Percentiles rank a stretch among this genome's conserved stretches.
These are phyloP conservation scores for Sabuloglossum arenarium DNA, from an alignment of 495 filamentous ascomycete species.

Conservation along the genomic window DNA sequence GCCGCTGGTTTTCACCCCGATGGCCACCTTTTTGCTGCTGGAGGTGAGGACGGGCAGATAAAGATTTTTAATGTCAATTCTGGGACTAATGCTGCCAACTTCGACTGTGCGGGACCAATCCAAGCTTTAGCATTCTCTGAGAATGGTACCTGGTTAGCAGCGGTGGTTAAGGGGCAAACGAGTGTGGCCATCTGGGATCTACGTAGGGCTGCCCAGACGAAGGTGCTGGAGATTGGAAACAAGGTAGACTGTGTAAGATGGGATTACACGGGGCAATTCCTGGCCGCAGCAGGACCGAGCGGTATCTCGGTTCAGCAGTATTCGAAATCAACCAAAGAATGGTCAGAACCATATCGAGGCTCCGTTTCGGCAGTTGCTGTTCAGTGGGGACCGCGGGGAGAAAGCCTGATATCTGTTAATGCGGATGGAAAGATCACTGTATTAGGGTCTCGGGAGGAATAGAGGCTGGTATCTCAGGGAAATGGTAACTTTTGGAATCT, in stretches of 20 bases:
- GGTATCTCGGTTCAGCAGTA: constrained; percentile 79
- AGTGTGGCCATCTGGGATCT: constrained; percentile 77
- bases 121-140: constrained; percentile 73
- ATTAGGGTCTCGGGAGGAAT: constrained; percentile 23
- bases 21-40: constrained; percentile 78
- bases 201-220: constrained; percentile 55
- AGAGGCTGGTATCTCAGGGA: neutral
- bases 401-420: constrained; percentile 51
- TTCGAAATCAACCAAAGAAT: constrained; percentile 57
- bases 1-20: constrained; percentile 83
- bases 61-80: constrained; percentile 70
- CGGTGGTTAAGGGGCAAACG: constrained; percentile 46
- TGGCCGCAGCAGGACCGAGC: constrained; percentile 60
- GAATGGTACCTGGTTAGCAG: constrained; percentile 91
- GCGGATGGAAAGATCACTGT: constrained; percentile 52
- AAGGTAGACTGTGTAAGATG: constrained; percentile 51
- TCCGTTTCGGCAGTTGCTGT: constrained; percentile 53
- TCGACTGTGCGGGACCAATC: constrained; percentile 43
- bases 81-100: constrained; percentile 45
- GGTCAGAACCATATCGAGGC: constrained; percentile 68
- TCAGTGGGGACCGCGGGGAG: constrained; percentile 57
- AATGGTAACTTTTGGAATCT: too few species aligned
- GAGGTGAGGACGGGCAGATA: constrained; percentile 53
- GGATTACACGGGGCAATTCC: constrained; percentile 91
- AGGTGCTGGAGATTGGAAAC: constrained; percentile 65